phyloP scores from a whole-genome alignment of 1,139 yeast genomes.

The Kurtzmaniella natalensis region DNA sequence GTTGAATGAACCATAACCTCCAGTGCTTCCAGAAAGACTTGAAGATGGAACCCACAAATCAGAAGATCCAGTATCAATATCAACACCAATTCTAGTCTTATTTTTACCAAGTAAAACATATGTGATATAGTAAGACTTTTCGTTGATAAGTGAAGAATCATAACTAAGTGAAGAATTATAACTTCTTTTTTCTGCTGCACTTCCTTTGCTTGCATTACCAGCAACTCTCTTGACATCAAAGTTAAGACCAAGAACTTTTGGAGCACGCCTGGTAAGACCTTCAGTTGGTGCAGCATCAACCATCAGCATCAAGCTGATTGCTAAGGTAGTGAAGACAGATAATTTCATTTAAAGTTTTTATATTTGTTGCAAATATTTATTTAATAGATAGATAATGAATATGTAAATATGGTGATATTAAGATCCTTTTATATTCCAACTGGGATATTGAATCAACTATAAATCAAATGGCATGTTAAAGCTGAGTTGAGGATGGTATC shows the following conservation, averaged over 20 bases:
- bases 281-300: constrained; percentile 2
- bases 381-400: no score
- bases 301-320: background rate
- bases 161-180: background rate
- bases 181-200: no score
- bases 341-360: no score
- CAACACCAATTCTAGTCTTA: constrained; percentile 19
- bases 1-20: constrained; percentile 3
- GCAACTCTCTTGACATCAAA: constrained; percentile 4
- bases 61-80: constrained; percentile 11
- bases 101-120: constrained; percentile 24
- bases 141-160: background rate
- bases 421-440: no score
- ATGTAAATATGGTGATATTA: no score
- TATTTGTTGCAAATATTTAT: no score
- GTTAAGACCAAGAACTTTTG: constrained; percentile 3
- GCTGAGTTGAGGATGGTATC: no score
- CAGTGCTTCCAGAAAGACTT: background rate
- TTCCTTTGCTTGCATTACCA: no score
- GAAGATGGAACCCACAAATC: constrained; percentile 8
- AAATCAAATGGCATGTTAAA: no score
- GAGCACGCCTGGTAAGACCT: constrained; percentile 4
- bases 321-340: background rate
- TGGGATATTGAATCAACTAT: no score
- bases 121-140: constrained; percentile 3